Base-by-base conservation (phyloP, 2,329 filamentous ascomycete genomes). In the Exophiala oligosperma region DNA sequence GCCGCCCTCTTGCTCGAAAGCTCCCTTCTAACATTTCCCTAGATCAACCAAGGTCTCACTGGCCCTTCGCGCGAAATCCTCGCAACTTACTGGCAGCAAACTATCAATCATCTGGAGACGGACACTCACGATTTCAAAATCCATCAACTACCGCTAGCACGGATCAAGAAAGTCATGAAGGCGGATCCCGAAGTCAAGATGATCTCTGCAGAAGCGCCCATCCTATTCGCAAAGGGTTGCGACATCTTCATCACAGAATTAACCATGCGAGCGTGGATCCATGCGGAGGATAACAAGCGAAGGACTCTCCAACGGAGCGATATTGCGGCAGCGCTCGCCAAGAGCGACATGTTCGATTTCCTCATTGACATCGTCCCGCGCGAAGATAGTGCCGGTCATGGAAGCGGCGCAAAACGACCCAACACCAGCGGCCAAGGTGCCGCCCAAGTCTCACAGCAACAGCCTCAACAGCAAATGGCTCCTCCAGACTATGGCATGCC, bases 81-180 rank as follows among this genome's bases (percentile, higher is more conserved):
- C 68, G 97, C 95, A 44, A 97, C 93, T 4, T 99, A 99, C 78
- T 99, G 94, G 94, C 94, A 99, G 75, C 93, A 99, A 71, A 94
- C 92, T 63, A 96, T 99, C 77, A 93, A 89, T 66, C 92, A 96
- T 73, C 85, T 99, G 59, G 94, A 99, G 77, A 91, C 84, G 60
- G 94, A 97, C 69, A 91, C 89, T 49, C 94, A 99, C 74, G 94
- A 99, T 76, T 99, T 97, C 82, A 99, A 99, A 77, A 84, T 97
- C 56, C 94, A 99, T 74, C 94, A 97, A 74, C 82, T 99, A 40
- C 94, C 94, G 1, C 82, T 99, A 41, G 94, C 94, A n/a, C 89
- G 94, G 54, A 99, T 99, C 79, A 99, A 99, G 81, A 99, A 99
- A 76, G 94, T 99, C 66, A 99, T 99, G 94, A 99, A 99, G 78